Base-by-base conservation (phyloP, 768 basidiomycete genomes). In the Phaffia tasmanica region DNA sequence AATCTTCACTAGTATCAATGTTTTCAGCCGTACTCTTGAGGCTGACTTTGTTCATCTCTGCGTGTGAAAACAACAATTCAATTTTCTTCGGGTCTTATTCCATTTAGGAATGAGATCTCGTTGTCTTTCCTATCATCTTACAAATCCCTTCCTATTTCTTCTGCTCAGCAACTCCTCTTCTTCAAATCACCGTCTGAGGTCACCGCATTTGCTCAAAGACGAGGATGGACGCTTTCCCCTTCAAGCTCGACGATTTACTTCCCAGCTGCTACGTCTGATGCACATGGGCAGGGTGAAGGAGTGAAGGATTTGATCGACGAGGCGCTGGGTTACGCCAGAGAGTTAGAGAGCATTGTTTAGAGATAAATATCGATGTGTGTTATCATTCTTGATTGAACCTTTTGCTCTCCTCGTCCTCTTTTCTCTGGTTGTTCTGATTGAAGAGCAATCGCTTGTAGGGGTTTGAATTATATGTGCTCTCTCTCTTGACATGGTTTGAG, bases 91-190 rank as follows among this genome's bases (percentile, higher is more conserved):
- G 18, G 19, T n/a, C 30, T 25, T 60, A 35, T 3, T 46, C 48
- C n/a, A 19, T 53, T 63, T 57, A 97, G 94, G 72, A 90, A 88
- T 73, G 94, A 99, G 79, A 99, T 99, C 72, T 94, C 94, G 18
- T 88, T 89, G 72, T 97, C 93, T 72, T 89, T 95, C 76, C 92
- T 97, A 76, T 81, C 86, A 21, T 93, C 94, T 5, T 99, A 99
- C 70, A 85, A 88, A 70, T 90, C 86, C 68, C 79, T 99, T 49
- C 92, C 93, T 0, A 74, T 97, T 62, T 85, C 87, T 71, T 92
- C 95, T 70, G 94, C 93, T 1, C 84, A 86, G 1, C 88, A 88
- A 0, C 80, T 99, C 57, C 79, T 99, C 62, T 99, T 97, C 83
- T 95, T 94, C 80, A 84, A 84, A 27, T 83, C 81, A 53, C 86